These are phyloP conservation scores for Hymenoscyphus albidus DNA, from an alignment of 2,329 filamentous ascomycete genomes.

Conservation along the genomic window DNA sequence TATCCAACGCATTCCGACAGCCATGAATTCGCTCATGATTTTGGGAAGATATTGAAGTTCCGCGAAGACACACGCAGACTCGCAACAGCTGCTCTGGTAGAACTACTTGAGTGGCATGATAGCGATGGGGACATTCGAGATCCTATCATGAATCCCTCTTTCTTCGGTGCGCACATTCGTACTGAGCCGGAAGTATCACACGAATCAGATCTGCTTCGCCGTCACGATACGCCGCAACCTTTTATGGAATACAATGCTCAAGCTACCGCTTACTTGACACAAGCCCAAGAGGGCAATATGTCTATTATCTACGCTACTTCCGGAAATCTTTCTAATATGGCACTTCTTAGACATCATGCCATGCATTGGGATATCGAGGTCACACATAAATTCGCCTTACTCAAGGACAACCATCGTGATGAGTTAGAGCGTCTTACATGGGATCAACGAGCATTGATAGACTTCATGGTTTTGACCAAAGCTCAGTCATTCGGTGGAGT, in stretches of 20 bases:
- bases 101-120: conserved; percentile 30
- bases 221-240: conserved; percentile 20
- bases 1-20: conserved; percentile 39
- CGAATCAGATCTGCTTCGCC: conserved; percentile 33
- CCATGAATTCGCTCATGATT: conserved; percentile 35
- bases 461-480: conserved; percentile 46
- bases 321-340: conserved; percentile 38
- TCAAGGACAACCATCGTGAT: conserved; percentile 36
- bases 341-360: conserved; percentile 38
- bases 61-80: conserved; percentile 27
- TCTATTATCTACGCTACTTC: conserved; percentile 43
- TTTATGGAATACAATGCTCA: conserved; percentile 36
- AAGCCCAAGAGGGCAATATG: conserved; percentile 32
- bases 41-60: conserved; percentile 40
- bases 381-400: conserved; percentile 42
- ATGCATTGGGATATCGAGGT: conserved; percentile 37
- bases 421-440: conserved; percentile 39
- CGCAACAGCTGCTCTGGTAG: conserved; percentile 35
- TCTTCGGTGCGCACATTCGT: conserved; percentile 39
- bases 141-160: conserved; percentile 32
- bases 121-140: conserved; percentile 31
- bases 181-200: conserved; percentile 30
- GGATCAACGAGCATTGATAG: conserved; percentile 48
- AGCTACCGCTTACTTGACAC: conserved; percentile 37
- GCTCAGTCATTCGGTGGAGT: conserved; percentile 42